Base-by-base conservation (phyloP, 2,329 filamentous ascomycete species). In the Aspergillus flavus region DNA sequence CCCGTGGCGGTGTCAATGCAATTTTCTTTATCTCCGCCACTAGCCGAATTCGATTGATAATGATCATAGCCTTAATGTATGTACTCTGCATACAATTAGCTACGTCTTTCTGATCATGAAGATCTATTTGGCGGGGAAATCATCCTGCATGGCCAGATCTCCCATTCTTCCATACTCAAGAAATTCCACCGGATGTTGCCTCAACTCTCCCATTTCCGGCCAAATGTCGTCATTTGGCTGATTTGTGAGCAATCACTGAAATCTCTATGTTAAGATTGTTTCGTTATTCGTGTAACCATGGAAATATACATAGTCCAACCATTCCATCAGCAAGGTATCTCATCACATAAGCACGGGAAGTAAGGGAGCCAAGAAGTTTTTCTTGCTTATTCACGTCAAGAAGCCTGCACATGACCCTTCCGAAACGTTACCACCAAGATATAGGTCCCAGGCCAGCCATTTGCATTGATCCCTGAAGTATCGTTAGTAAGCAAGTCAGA, bases 401-500 rank as follows among this genome's bases (percentile, higher is more conserved):
- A 21, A 21, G 45, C 30, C n/a, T n/a, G 32, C 52, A 54, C 30
- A 54, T 54, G 32, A 55, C 32, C 52, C n/a, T 9, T 36, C 11
- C 7, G n/a, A 3, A 10, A 10, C 14, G 16, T 36, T 69, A 80
- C 81, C 81, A 83, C 81, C 81, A 83, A n/a, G 76, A 74, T 26
- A 79, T 73, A 32, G 79, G 78, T 11, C 81, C 81, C 52, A 82
- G 68, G 41, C 81, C 81, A 28, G 76, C 76, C 73, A 81, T 79
- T 62, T 79, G 76, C 79, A 83, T 82, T 19, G 80, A 81, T 48
- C 78, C 80, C 80, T 81, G 61, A 32, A 63, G 48, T 28, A 16
- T 11, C 30, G 64, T 68, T 65, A 69, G 68, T 23, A 57, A 43
- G 53, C 16, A 14, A 43, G 12, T 39, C 28, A 21, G 7, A 26